Evolutionary conservation across 441 rosid species (phyloP).

Genomic region (Iberis amara): DNA sequence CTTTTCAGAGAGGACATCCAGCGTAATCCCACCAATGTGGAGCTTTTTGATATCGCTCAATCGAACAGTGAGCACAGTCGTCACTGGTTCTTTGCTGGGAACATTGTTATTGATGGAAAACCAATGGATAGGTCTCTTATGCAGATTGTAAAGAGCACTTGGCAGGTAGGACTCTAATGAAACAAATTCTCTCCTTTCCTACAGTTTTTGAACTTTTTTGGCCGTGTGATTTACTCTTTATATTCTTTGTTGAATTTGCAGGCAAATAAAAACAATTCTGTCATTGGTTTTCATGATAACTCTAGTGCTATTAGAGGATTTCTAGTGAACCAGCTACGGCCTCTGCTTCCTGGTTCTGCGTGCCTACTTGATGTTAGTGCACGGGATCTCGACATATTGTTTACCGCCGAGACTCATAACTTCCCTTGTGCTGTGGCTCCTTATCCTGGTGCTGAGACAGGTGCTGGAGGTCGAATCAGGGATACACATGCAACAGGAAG

Average conservation of each 20-base stretch:
- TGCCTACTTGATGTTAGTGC: slow-evolving; percentile 46
- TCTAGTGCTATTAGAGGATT: slow-evolving; percentile 93
- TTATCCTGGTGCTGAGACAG: slow-evolving; percentile 97
- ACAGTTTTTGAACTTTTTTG: neutral
- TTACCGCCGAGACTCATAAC: slow-evolving; percentile 95
- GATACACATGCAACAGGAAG: slow-evolving; percentile 97
- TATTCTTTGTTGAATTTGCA: slow-evolving; percentile 29
- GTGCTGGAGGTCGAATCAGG: slow-evolving; percentile 93
- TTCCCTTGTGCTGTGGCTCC: slow-evolving; percentile 99
- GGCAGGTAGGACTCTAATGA: slow-evolving; percentile 36
- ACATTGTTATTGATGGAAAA: slow-evolving; percentile 78
- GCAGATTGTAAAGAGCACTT: slow-evolving; percentile 95
- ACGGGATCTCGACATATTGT: slow-evolving; percentile 69
- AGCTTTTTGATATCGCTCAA: slow-evolving; percentile 89
- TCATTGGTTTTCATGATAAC: slow-evolving; percentile 89
- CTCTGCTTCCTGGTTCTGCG: slow-evolving; percentile 60
- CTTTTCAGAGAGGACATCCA: slow-evolving; percentile 69
- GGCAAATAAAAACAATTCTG: slow-evolving; percentile 77
- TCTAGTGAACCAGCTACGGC: slow-evolving; percentile 61
- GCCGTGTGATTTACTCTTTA: neutral
- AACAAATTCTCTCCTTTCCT: neutral
- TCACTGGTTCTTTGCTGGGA: slow-evolving; percentile 93
- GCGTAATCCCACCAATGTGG: slow-evolving; percentile 82
- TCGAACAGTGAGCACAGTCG: slow-evolving; percentile 94
- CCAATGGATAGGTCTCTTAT: slow-evolving; percentile 74